These are phyloP conservation scores for Neonectria hederae DNA, from an alignment of 2,329 filamentous ascomycete genomes.

Conservation along the genomic window DNA sequence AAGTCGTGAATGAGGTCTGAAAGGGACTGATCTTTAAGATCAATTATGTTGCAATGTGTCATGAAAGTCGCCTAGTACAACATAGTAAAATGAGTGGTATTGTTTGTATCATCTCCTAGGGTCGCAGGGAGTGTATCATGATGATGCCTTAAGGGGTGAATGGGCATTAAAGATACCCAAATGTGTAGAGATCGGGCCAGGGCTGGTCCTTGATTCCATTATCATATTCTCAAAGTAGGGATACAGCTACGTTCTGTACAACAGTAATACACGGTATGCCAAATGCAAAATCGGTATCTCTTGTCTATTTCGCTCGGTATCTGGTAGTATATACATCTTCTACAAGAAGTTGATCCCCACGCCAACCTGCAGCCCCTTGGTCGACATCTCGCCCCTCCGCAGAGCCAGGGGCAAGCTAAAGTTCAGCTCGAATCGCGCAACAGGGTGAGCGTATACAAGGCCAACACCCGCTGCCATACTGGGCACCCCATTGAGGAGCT, in stretches of 20 bases:
- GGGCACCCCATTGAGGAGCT: slow-evolving; percentile 79
- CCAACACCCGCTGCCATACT: slow-evolving; percentile 89
- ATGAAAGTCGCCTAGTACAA: not conserved
- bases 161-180: not conserved
- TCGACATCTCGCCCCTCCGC: slow-evolving; percentile 83
- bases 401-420: slow-evolving; percentile 88
- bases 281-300: slow-evolving; percentile 26
- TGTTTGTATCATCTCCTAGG: not conserved
- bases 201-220: not conserved
- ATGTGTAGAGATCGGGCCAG: not conserved
- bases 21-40: not conserved
- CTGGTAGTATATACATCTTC: slow-evolving; percentile 10
- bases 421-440: slow-evolving; percentile 94
- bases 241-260: not conserved
- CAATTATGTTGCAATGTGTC: not conserved
- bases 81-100: not conserved
- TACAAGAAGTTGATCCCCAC: slow-evolving; percentile 96
- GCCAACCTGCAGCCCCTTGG: slow-evolving; percentile 94
- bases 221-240: not conserved
- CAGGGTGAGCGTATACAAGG: slow-evolving; percentile 92
- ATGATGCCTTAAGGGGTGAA: too few species aligned
- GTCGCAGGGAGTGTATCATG: too few species aligned
- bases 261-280: not conserved
- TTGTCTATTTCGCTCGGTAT: slow-evolving; percentile 5
- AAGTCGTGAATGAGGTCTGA: not conserved